Percentiles rank a stretch among this genome's conserved stretches.
These are phyloP conservation scores for Pseudocercospora eumusae DNA, from an alignment of 2,329 filamentous ascomycete species.

Conservation along the genomic window DNA sequence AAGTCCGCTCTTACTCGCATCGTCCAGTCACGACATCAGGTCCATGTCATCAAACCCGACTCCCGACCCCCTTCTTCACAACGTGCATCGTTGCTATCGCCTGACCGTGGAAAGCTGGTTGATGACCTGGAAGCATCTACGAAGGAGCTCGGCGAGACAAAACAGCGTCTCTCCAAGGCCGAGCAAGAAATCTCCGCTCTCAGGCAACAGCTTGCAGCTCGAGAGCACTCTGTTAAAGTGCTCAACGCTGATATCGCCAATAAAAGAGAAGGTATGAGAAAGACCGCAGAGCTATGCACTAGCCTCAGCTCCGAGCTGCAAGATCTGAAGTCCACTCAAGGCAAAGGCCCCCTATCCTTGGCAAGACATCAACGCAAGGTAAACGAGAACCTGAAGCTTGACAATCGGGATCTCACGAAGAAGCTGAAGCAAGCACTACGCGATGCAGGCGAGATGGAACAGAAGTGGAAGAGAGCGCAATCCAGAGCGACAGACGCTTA, in stretches of 20 bases:
- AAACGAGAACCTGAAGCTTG: conserved; percentile 13
- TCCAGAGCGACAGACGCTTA: conserved; percentile 6
- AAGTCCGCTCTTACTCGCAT: conserved; percentile 2
- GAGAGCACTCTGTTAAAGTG: conserved; percentile 5
- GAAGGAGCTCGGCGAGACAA: neutral
- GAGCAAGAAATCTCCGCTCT: neutral
- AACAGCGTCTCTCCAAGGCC: neutral
- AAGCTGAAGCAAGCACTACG: conserved; percentile 9
- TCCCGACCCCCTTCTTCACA: neutral
- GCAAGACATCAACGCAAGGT: conserved; percentile 15
- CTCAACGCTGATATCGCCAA: conserved; percentile 11
- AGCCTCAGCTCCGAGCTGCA: conserved; percentile 13
- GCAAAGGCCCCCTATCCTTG: conserved; percentile 5
- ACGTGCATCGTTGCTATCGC: neutral
- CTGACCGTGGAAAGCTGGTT: neutral
- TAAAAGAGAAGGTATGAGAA: conserved; percentile 17
- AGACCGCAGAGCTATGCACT: conserved; percentile 13
- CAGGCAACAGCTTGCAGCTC: neutral
- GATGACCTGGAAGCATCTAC: conserved; percentile 2
- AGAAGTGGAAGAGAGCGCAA: conserved; percentile 16
- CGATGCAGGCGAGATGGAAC: conserved; percentile 10
- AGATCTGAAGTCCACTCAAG: conserved; percentile 4
- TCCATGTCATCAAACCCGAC: neutral
- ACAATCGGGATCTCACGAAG: conserved; percentile 12
- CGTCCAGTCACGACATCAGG: neutral